phyloP scores from a whole-genome alignment of 345 rosid genomes.

The Eucalyptus caleyi region DNA sequence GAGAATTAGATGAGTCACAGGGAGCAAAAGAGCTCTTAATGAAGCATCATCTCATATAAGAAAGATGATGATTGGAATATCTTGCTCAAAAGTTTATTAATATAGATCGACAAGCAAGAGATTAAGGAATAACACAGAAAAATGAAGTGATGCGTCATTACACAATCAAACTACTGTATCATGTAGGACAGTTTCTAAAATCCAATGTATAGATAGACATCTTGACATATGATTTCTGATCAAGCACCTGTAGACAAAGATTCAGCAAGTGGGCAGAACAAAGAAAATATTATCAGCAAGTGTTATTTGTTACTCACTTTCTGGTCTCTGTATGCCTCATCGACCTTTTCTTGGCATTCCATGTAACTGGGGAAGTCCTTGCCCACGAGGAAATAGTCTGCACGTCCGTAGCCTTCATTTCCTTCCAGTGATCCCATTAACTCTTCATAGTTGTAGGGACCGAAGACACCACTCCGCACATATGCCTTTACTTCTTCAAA shows the following conservation, averaged over 20 bases:
- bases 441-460: slow-evolving; percentile 28
- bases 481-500: slow-evolving; percentile 42
- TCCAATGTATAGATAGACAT: background rate
- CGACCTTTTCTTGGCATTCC: slow-evolving; percentile 50
- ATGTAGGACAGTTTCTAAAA: background rate
- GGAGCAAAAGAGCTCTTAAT: background rate
- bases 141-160: background rate
- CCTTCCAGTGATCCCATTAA: slow-evolving; percentile 45
- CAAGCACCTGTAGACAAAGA: background rate
- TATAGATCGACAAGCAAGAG: background rate
- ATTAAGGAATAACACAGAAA: background rate
- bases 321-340: slow-evolving; percentile 41
- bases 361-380: slow-evolving; percentile 47
- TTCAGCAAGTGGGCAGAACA: background rate
- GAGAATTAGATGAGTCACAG: background rate
- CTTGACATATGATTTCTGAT: background rate
- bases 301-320: slow-evolving; percentile 10
- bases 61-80: background rate
- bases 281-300: background rate
- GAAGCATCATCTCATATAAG: background rate
- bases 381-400: slow-evolving; percentile 50
- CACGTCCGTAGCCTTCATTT: slow-evolving; percentile 35
- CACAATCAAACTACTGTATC: background rate
- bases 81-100: background rate
- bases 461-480: slow-evolving; percentile 31